Evolutionary conservation across 805 yeast genomes (phyloP).

Genomic region (Candida lessepsii): DNA sequence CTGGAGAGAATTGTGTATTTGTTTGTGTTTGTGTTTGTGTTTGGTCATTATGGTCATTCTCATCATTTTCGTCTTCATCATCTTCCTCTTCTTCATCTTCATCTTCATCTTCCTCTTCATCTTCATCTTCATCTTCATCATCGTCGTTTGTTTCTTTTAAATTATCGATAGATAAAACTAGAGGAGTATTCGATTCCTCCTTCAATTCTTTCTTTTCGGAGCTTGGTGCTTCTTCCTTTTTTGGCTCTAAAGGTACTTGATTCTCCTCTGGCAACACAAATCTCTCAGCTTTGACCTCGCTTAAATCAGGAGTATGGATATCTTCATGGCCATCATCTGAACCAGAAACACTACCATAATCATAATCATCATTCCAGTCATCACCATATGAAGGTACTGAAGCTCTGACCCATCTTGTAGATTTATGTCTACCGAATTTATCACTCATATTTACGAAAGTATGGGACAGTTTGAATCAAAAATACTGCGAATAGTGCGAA

Average conservation of each 20-base stretch:
- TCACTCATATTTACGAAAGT: slow-evolving; percentile 24
- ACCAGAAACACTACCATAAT: slow-evolving; percentile 17
- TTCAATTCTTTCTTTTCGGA: not conserved
- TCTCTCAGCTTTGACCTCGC: slow-evolving; percentile 15
- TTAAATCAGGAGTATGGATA: slow-evolving; percentile 11
- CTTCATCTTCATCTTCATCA: slow-evolving; percentile 1
- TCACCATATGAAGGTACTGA: slow-evolving; percentile 43
- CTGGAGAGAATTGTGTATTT: too few species aligned
- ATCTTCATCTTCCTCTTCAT: slow-evolving; percentile 2
- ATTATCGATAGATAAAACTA: slow-evolving; percentile 38
- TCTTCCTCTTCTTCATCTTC: not conserved
- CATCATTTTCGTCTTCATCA: not conserved
- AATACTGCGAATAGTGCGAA: not conserved
- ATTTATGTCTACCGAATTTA: slow-evolving; percentile 41
- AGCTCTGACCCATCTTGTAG: slow-evolving; percentile 45
- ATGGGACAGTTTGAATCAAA: not conserved
- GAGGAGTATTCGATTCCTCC: slow-evolving; percentile 13
- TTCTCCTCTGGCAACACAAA: slow-evolving; percentile 15
- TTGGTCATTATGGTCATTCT: not conserved
- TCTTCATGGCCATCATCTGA: slow-evolving; percentile 13
- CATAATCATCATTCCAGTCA: slow-evolving; percentile 41
- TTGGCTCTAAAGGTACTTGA: not conserved
- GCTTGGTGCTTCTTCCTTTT: too few species aligned
- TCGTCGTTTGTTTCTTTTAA: slow-evolving; percentile 18
- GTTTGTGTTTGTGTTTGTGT: too few species aligned